Evolutionary conservation across 2,329 filamentous ascomycete species (phyloP), one percentile per base, ranked within the genome.

Genomic region (Ophiostoma sp.): DNA sequence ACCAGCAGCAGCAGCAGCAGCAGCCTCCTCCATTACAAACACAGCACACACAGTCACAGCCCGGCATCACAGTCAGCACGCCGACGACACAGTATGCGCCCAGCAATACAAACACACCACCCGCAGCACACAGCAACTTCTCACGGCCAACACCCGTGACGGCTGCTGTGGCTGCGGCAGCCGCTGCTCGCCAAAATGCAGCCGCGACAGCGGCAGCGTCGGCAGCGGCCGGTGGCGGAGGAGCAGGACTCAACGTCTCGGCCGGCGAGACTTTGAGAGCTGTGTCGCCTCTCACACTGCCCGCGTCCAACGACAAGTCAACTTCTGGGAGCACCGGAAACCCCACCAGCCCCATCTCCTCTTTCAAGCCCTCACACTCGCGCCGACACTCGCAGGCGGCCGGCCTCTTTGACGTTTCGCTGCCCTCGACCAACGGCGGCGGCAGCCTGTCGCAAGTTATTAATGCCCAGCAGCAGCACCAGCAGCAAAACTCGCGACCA

Each of bases 321-420:
- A 73, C 75, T 19, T 25, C 50, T 52, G 33, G 73, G 48, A 28
- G 71, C 52, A 28, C 57, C 48, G 50, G 42, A 15, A 78, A 79
- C 70, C 78, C 78, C 15, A 72, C 75, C 72, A 77, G 79, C 76
- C 79, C 82, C 74, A 77, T 72, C 19, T 78, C 78, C 8, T 42
- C 73, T 2, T 74, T 74, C 63, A 76, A 76, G 66, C 48, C 75
- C 3, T 57, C 74, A 7, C 83, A 92, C 85, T 82, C 88, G 80
- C 82, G 91, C 82, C 91, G 90, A 76, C 88, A 92, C 78, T 93
- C 93, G 75, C 89, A 91, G 77, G 92, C 89, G 9, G 92, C 93
- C 80, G 93, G 93, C 78, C 88, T 91, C 78, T 95, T 95, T 79
- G 92, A 95, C 79, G 89, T 92, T 57, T 90, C 87, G 28, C 84